These are phyloP conservation scores for Ogataea angusta DNA, from an alignment of 805 yeast species.

Conservation along the genomic window DNA sequence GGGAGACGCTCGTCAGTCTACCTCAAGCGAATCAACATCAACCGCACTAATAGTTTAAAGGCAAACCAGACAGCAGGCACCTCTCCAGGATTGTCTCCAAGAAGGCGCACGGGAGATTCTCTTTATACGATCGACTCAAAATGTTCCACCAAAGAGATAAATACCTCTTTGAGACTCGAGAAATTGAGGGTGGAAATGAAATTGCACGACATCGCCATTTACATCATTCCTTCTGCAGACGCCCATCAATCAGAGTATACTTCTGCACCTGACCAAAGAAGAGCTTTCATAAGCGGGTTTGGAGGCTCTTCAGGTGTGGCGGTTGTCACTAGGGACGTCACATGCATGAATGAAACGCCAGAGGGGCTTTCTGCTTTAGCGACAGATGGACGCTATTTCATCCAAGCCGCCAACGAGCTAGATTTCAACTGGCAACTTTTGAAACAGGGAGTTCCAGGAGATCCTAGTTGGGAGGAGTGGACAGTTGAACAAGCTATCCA, in stretches of 20 bases:
- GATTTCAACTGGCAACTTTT: slow-evolving; percentile 59
- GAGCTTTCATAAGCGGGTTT: slow-evolving; percentile 57
- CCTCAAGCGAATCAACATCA: slow-evolving; percentile 29
- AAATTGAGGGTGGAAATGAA: slow-evolving; percentile 65
- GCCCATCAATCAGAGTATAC: slow-evolving; percentile 65
- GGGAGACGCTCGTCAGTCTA: slow-evolving; percentile 55
- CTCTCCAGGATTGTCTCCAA: slow-evolving; percentile 39
- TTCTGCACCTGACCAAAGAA: slow-evolving; percentile 49
- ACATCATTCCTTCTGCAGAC: slow-evolving; percentile 60
- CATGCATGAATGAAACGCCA: slow-evolving; percentile 48
- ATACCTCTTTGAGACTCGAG: slow-evolving; percentile 57
- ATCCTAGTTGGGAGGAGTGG: slow-evolving; percentile 60
- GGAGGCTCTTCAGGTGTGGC: slow-evolving; percentile 63
- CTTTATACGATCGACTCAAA: slow-evolving; percentile 26
- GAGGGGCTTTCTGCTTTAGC: slow-evolving; percentile 54
- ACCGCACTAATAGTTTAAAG: slow-evolving; percentile 18
- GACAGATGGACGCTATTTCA: slow-evolving; percentile 61
- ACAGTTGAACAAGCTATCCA: slow-evolving; percentile 48
- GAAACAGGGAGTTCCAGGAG: slow-evolving; percentile 48
- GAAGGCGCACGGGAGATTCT: slow-evolving; percentile 26
- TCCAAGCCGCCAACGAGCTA: slow-evolving; percentile 54
- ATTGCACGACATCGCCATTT: slow-evolving; percentile 57
- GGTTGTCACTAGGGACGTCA: slow-evolving; percentile 50
- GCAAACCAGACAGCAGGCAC: slow-evolving; percentile 7
- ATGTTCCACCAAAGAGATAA: slow-evolving; percentile 40